These are phyloP conservation scores for Vitis vinifera DNA, from an alignment of 164 flowering plant genomes.

Conservation along the genomic window DNA sequence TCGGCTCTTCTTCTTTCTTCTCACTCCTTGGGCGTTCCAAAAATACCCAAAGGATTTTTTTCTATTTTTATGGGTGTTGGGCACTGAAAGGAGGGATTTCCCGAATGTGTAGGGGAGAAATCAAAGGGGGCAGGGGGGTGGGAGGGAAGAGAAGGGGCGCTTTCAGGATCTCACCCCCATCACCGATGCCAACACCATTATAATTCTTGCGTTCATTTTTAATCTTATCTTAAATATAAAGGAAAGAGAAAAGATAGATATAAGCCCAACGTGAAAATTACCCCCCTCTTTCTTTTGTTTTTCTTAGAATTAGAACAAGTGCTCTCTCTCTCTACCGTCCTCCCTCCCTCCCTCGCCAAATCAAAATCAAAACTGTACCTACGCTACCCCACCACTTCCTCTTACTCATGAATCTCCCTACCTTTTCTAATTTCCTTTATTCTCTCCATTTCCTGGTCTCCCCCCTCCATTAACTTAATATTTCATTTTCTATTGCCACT, in stretches of 20 bases:
- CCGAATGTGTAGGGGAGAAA: neutral
- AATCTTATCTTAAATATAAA: too few relatives aligned
- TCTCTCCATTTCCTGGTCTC: too few relatives aligned
- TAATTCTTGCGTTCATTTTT: too few relatives aligned
- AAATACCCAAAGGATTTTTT: too few relatives aligned
- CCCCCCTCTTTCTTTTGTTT: neutral
- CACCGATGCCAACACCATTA: too few relatives aligned
- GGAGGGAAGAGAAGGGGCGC: constrained; percentile 5
- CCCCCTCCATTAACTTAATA: too few relatives aligned
- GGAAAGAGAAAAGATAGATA: too few relatives aligned
- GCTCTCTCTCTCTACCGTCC: too few relatives aligned
- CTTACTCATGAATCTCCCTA: neutral
- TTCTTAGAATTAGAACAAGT: too few relatives aligned
- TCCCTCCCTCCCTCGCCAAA: constrained; percentile 7
- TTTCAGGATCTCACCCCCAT: constrained; percentile 1
- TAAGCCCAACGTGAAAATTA: neutral
- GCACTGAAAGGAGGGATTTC: neutral
- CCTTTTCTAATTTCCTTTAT: neutral
- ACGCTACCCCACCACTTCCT: neutral
- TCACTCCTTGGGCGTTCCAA: too few relatives aligned
- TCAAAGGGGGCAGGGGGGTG: neutral
- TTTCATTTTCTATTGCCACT: too few relatives aligned
- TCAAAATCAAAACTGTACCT: constrained; percentile 5
- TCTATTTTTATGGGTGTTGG: neutral
- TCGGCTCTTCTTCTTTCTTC: too few relatives aligned